These are phyloP conservation scores for Trichophyton benhamiae DNA, from an alignment of 2,329 filamentous ascomycete species.

Conservation along the genomic window DNA sequence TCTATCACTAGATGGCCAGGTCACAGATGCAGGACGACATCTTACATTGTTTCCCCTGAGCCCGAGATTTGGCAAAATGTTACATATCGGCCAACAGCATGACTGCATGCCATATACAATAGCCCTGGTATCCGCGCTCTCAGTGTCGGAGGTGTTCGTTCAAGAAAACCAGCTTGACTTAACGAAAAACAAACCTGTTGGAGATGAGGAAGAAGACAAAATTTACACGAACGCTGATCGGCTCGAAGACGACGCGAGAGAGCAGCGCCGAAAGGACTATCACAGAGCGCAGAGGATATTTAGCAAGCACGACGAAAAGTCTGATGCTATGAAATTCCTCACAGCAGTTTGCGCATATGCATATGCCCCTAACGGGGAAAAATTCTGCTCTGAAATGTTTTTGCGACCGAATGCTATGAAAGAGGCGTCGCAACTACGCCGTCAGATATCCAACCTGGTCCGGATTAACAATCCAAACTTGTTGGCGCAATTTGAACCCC, in stretches of 20 bases:
- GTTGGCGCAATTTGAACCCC: constrained; percentile 28
- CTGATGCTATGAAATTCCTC: constrained; percentile 81
- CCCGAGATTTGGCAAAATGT: constrained; percentile 79
- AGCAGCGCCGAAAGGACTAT: constrained; percentile 51
- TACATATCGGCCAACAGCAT: constrained; percentile 75
- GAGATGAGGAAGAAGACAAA: constrained; percentile 24
- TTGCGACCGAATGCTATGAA: constrained; percentile 75
- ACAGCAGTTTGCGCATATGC: constrained; percentile 81
- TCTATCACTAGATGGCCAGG: constrained; percentile 55
- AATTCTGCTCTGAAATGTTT: constrained; percentile 73
- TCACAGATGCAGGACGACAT: constrained; percentile 66
- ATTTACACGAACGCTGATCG: constrained; percentile 54
- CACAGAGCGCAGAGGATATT: constrained; percentile 68
- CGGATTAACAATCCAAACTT: constrained; percentile 53
- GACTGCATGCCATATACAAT: constrained; percentile 76
- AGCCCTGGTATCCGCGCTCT: constrained; percentile 75
- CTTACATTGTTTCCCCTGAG: constrained; percentile 84
- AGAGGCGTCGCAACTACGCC: constrained; percentile 71
- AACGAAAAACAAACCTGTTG: constrained; percentile 23
- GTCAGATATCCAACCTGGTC: constrained; percentile 71
- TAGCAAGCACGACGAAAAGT: constrained; percentile 65
- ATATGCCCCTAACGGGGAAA: constrained; percentile 52
- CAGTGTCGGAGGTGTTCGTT: constrained; percentile 77
- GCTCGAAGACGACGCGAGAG: constrained; percentile 56
- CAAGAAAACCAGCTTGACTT: constrained; percentile 66